Base-by-base conservation (phyloP, 768 basidiomycete genomes). In the Trametopsis cervina region DNA sequence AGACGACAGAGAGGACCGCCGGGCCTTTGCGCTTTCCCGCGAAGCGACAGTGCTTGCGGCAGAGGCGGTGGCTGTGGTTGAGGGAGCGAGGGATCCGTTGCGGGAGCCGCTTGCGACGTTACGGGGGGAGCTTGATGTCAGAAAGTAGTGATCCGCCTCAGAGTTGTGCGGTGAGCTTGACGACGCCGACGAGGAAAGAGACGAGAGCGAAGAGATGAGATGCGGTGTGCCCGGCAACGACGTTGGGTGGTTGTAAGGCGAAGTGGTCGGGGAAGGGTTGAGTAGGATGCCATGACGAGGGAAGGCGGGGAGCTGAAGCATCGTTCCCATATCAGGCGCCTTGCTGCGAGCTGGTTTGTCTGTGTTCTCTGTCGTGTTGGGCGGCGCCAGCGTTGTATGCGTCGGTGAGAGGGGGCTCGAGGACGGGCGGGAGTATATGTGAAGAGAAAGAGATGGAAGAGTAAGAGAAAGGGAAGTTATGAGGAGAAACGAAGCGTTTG, bases 251-350 rank as follows among this genome's bases (percentile, higher is more conserved):
- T 44, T 46, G 49, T 58, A 57, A 5, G 60, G 60, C 13, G 62
- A 61, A 17, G 54, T 49, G 27, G 58, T 48, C 9, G 62, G 62
- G 10, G 62, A 63, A 0, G 57, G 56, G 54, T 63, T 63, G 56
- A 62, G 57, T 20, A 64, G 60, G 45, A 61, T 62, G 57, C 63
- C 60, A 4, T 59, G 60, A 24, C 52, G 51, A 27, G 54, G 46
- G 46, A 52, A 52, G 4, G 51, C 39, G 15, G 51, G 45, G 24
- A 47, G 45, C 35, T 52, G 51, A 37, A 47, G 51, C 7, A 40
- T 36, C 11, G 48, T 43, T 37, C 40, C 41, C 45, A 52, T 52
- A 26, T 13, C 4, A 24, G 23, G 27, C 22, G 13, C 4, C 27
- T 35, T 15, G 26, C 15, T 25, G 26, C 9, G 4, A 17, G 18